Percentiles rank a stretch among this genome's conserved stretches.
Conservation (phyloP, 2,329 filamentous ascomycete genomes). For the Ophiocordyceps robertsii region DNA sequence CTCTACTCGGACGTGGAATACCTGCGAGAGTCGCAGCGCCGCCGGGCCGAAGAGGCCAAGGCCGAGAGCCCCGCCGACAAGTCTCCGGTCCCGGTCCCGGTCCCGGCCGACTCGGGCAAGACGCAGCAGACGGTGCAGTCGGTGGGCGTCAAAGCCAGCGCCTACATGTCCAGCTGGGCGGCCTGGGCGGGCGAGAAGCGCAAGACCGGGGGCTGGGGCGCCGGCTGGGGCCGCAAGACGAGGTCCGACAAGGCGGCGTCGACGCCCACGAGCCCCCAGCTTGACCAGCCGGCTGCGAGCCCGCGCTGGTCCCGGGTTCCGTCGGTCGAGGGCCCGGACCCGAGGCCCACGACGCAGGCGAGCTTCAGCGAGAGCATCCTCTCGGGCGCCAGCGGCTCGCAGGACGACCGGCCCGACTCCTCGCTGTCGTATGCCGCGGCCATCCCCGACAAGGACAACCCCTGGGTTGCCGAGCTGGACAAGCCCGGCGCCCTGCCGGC, state of each 20-base stretch:
- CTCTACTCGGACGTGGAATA: conserved; percentile 82
- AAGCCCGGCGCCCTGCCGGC: no score
- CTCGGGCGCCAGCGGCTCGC: conserved; percentile 20
- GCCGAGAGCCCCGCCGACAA: conserved; percentile 2
- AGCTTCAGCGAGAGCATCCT: conserved; percentile 33
- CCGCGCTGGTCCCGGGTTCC: conserved; percentile 13
- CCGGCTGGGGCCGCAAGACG: conserved; percentile 23
- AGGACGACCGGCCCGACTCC: conserved; percentile 7
- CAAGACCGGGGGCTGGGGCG: conserved; percentile 36
- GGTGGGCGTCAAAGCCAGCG: conserved; percentile 42
- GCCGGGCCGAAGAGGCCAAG: conserved; percentile 25
- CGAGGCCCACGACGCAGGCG: conserved; percentile 22
- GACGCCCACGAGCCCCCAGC: conserved; percentile 21
- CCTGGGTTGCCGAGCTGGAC: no score
- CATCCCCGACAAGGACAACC: not conserved
- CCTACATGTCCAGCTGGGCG: conserved; percentile 57
- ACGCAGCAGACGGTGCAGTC: conserved; percentile 32
- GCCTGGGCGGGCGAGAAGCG: conserved; percentile 64
- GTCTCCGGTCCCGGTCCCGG: conserved; percentile 1
- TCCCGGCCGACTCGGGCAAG: conserved; percentile 20
- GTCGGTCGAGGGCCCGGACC: conserved; percentile 14
- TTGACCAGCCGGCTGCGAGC: conserved; percentile 20
- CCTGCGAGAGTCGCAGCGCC: conserved; percentile 31
- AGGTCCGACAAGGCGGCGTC: conserved; percentile 19
- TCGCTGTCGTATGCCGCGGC: not conserved